Conservation (phyloP, 2,329 filamentous ascomycete species). For the Parasarocladium wereldwijsianum region DNA sequence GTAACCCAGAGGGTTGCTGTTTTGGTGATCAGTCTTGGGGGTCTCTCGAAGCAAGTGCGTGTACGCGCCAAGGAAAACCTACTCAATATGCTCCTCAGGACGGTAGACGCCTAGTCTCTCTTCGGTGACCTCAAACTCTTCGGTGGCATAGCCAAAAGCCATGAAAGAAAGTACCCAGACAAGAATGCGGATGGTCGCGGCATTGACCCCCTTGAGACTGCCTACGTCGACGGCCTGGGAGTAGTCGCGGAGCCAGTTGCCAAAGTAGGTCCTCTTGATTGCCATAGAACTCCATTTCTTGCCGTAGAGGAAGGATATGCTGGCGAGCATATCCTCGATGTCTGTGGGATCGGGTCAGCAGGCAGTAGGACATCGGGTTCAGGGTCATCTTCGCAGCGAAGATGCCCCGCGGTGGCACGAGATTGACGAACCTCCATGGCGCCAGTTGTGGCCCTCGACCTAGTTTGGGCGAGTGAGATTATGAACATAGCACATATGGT, state of each 20-base stretch:
- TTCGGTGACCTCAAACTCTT: constrained; percentile 65
- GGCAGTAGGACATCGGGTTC: background rate
- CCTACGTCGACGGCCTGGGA: constrained; percentile 73
- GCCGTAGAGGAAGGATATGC: constrained; percentile 59
- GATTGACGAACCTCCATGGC: constrained; percentile 41
- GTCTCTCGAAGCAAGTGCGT: too few species aligned
- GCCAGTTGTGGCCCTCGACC: constrained; percentile 55
- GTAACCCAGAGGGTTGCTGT: constrained; percentile 73
- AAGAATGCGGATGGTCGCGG: constrained; percentile 62
- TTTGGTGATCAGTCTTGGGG: too few species aligned
- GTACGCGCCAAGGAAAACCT: too few species aligned
- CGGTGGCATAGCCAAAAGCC: constrained; percentile 73
- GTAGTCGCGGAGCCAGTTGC: constrained; percentile 79
- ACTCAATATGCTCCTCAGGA: constrained; percentile 60
- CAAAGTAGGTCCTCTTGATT: constrained; percentile 68
- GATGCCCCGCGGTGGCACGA: constrained; percentile 2
- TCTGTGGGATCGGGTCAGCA: constrained; percentile 25
- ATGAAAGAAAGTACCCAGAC: constrained; percentile 75
- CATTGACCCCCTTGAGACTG: constrained; percentile 63
- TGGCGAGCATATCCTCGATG: constrained; percentile 71
- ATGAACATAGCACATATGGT: too few species aligned
- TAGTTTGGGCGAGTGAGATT: constrained; percentile 27
- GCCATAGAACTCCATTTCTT: constrained; percentile 77
- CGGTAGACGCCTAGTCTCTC: constrained; percentile 70
- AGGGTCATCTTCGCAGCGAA: background rate